A percentile compares a stretch with the other conserved stretches of the same genome.
phyloP scores from a whole-genome alignment of 768 basidiomycete species.

The Trametes maxima region DNA sequence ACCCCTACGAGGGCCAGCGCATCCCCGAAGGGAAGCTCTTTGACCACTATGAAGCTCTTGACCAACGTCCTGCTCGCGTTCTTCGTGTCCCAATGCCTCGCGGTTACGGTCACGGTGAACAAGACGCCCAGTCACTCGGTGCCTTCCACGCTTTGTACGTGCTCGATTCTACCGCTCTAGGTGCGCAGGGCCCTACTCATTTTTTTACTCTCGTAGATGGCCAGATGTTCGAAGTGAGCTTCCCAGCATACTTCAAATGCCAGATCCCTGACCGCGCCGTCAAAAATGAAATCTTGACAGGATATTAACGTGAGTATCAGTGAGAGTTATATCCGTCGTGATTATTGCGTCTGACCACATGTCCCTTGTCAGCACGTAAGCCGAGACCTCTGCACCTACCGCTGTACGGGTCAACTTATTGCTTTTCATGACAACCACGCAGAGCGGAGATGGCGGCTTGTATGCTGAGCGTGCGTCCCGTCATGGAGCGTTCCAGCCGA shows the following conservation, averaged over 20 bases:
- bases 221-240: slow-evolving; percentile 59
- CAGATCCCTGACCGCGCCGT: slow-evolving; percentile 3
- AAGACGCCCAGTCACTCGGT: slow-evolving; percentile 24
- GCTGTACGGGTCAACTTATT: neutral
- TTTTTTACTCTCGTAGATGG: slow-evolving; percentile 41
- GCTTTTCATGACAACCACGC: neutral
- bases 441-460: slow-evolving; percentile 73
- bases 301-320: slow-evolving; percentile 60
- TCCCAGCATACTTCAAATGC: neutral
- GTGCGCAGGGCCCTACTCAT: neutral
- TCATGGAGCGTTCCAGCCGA: neutral
- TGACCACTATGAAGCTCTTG: slow-evolving; percentile 6
- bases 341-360: slow-evolving; percentile 1
- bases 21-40: neutral
- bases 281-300: slow-evolving; percentile 33
- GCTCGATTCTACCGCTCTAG: neutral
- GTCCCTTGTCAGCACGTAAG: slow-evolving; percentile 26
- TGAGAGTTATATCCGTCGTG: slow-evolving; percentile 39
- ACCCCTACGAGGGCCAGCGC: neutral
- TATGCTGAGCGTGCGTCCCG: slow-evolving; percentile 56
- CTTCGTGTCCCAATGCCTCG: slow-evolving; percentile 6
- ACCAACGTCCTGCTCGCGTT: neutral
- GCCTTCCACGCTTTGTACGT: slow-evolving; percentile 25
- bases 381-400: neutral
- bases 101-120: slow-evolving; percentile 22